Base-by-base conservation (phyloP, 495 filamentous ascomycete genomes). In the Penicillium canescens region DNA sequence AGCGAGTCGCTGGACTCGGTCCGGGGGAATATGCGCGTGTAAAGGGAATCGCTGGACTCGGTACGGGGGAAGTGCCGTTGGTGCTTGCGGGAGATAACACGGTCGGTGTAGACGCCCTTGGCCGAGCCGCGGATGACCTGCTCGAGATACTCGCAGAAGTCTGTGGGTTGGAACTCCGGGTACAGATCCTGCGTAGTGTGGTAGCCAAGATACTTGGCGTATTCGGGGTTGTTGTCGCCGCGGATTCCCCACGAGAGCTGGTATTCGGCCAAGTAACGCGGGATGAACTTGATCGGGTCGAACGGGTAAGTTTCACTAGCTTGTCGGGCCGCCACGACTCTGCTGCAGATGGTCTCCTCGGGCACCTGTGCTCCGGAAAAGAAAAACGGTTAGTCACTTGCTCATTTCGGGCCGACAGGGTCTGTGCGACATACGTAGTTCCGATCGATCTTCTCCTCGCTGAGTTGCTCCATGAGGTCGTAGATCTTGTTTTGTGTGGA, bases 181-280 rank as follows among this genome's bases (percentile, higher is more conserved):
- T 84, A 85, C 42, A 85, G 59, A 42, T 84, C 80, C 54, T 77
- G 76, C 18, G 75, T 72, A 47, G 76, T 70, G 39, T 84, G 44
- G 60, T 84, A 86, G 7, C 83, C 82, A 8, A 86, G 69, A 58
- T 85, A 84, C 51, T 74, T 75, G 26, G 82, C 82, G 52, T 75
- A 75, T 48, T 82, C 80, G 0, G 77, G 78, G 42, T 71, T 78
- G 59, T 85, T 84, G 48, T 86, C 82, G 20, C 75, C 77, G 13
- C 82, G 75, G 26, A 85, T 63, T 31, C 72, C 75, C 76, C 77
- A 80, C 0, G 74, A 78, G 44, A 78, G 63, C 46, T 75, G 63
- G 53, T 84, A 83, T 54, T 85, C 70, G 51, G 73, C 67, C 13
- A 74, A 52, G 20, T 72, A 70, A 1, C 72, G 65, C 13, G 69